Evolutionary conservation across 495 filamentous ascomycete genomes (phyloP), one percentile per base, ranked within the genome.

Genomic region (Neurospora sp.): DNA sequence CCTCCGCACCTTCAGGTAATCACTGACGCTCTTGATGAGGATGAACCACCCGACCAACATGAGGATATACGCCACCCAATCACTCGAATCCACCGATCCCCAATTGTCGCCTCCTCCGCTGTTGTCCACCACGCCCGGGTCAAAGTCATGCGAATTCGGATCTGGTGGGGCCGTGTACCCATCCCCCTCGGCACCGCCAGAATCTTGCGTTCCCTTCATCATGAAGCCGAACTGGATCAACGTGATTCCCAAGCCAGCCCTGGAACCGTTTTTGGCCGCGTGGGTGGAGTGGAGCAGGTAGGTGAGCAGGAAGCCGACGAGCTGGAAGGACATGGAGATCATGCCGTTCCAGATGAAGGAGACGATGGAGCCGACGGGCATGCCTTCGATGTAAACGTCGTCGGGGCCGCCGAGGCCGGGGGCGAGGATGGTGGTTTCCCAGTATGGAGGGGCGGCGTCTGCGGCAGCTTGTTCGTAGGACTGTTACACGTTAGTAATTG

Each of bases 41-140:
- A 99, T 93, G 76, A 98, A 98, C 96, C 96, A 99, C 4, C 96
- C 96, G 16, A 98, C 91, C 81, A 99, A 92, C 96, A 99, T 99
- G 73, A 99, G 82, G 11, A 92, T 81, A 78, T 98, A 98, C n/a
- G 95, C 93, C 42, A 95, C 83, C 92, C 91, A 97, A 76, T 98
- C 94, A 75, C 87, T 92, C 74, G 89, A 90, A 12, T 85, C 85
- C 71, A 95, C 87, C 11, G 86, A 87, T 27, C 82, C 78, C 6
- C 83, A 79, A 38, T 81, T 81, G 4, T 84, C 82, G 3, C 42
- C 81, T 73, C 75, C 80, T 72, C 71, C 83, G 78, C 39, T 78
- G 66, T 78, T 71, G 75, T 78, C 39, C 79, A 94, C 90, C 5
- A 86, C 82, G 54, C 89, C 89, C 4, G 93, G 92, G 77, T 96